Conservation (phyloP, 345 rosid species). For the Clarkia xantiana region DNA sequence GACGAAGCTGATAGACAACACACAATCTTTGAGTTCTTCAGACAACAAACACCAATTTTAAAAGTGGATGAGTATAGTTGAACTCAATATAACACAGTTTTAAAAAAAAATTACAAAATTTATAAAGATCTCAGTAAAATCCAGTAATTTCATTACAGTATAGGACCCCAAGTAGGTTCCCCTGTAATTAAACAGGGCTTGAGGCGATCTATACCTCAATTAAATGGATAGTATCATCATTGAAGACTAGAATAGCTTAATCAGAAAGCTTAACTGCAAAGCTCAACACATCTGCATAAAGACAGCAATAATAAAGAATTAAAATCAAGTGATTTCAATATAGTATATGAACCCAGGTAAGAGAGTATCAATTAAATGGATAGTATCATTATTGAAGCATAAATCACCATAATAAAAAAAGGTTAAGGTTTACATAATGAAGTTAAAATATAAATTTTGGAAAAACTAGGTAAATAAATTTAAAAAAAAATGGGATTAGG, state of each 20-base stretch:
- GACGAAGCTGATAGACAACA: constrained; percentile 69
- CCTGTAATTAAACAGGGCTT: constrained; percentile 7
- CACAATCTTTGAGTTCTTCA: constrained; percentile 40
- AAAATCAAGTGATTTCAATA: constrained; percentile 7
- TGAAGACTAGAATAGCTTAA: not conserved
- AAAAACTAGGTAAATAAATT: too few relatives aligned
- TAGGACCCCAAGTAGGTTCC: constrained; percentile 16
- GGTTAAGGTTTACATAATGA: too few relatives aligned
- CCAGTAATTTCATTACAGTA: constrained; percentile 11
- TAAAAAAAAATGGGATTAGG: constrained; percentile 12
- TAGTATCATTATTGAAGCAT: constrained; percentile 2
- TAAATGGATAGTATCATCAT: constrained; percentile 8
- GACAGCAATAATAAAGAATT: too few relatives aligned
- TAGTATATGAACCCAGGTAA: constrained; percentile 10
- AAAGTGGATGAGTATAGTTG: constrained; percentile 16
- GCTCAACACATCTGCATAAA: constrained; percentile 5
- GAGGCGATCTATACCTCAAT: constrained; percentile 10
- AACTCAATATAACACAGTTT: constrained; percentile 25
- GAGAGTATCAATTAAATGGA: constrained; percentile 9
- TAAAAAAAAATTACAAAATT: constrained; percentile 33
- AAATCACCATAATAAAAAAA: not conserved
- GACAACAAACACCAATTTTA: constrained; percentile 14
- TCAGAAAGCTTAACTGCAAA: too few relatives aligned
- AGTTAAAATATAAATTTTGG: too few relatives aligned
- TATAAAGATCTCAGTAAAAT: constrained; percentile 28